phyloP scores from a whole-genome alignment of 1,284 basidiomycete genomes.

The Cutaneotrichosporon sp. region DNA sequence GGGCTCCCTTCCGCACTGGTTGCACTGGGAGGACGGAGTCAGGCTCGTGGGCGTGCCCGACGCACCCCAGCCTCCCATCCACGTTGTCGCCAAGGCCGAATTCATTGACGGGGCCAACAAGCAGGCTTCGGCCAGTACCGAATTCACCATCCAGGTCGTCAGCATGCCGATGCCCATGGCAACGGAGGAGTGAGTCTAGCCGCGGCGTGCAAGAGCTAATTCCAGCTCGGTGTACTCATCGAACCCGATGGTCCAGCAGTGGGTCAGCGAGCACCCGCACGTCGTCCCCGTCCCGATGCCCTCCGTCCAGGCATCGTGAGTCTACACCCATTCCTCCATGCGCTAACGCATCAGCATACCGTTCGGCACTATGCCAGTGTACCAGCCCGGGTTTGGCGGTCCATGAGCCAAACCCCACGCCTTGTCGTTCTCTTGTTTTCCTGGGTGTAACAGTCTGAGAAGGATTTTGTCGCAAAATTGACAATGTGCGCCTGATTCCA shows the following conservation, averaged over 20 bases:
- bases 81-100: slow-evolving; percentile 30
- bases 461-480: no score
- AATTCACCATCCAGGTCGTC: slow-evolving; percentile 33
- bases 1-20: slow-evolving; percentile 71
- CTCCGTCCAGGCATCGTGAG: not conserved
- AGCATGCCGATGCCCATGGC: slow-evolving; percentile 9
- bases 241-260: slow-evolving; percentile 1
- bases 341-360: not conserved
- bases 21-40: slow-evolving; percentile 74
- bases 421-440: not conserved
- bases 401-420: not conserved
- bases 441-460: not conserved
- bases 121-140: slow-evolving; percentile 25
- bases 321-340: not conserved
- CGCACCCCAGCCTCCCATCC: slow-evolving; percentile 23
- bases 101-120: slow-evolving; percentile 37
- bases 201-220: not conserved
- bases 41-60: slow-evolving; percentile 36
- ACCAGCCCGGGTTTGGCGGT: slow-evolving; percentile 3
- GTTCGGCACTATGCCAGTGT: not conserved
- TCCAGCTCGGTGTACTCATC: not conserved
- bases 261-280: slow-evolving; percentile 1
- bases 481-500: not conserved
- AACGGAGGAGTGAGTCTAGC: not conserved
- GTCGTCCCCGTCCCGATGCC: not conserved